Percentiles rank a stretch among this genome's conserved stretches.
Evolutionary conservation across 2,329 filamentous ascomycete species (phyloP).

Genomic region (Stemphylium vesicarium): DNA sequence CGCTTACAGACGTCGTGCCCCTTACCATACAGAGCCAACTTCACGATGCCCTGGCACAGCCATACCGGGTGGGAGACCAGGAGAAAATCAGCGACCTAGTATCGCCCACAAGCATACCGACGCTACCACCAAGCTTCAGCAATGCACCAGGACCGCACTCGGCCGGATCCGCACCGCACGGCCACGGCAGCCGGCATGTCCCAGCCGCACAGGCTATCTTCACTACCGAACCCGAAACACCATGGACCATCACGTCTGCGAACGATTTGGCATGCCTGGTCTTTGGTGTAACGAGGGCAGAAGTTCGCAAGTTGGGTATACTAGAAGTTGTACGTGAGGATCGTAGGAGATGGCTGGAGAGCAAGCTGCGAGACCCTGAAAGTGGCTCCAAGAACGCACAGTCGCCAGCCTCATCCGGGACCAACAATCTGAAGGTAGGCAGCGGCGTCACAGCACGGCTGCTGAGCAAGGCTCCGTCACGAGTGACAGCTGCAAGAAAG

Average conservation of each 20-base stretch:
- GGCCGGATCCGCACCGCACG: slow-evolving; percentile 65
- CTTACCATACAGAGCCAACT: slow-evolving; percentile 80
- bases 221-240: slow-evolving; percentile 86
- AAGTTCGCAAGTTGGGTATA: slow-evolving; percentile 93
- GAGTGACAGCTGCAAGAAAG: slow-evolving; percentile 61
- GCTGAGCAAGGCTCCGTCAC: slow-evolving; percentile 78
- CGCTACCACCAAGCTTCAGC: slow-evolving; percentile 44
- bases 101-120: slow-evolving; percentile 56
- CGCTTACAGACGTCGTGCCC: slow-evolving; percentile 81
- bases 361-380: slow-evolving; percentile 74
- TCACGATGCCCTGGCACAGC: slow-evolving; percentile 82
- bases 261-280: slow-evolving; percentile 96
- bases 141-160: slow-evolving; percentile 42
- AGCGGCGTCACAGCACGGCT: slow-evolving; percentile 87
- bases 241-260: slow-evolving; percentile 94
- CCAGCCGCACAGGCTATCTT: slow-evolving; percentile 96
- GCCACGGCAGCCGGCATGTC: slow-evolving; percentile 87
- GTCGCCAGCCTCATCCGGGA: slow-evolving; percentile 45
- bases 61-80: slow-evolving; percentile 68
- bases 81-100: slow-evolving; percentile 51
- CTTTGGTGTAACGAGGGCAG: slow-evolving; percentile 98
- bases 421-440: slow-evolving; percentile 66
- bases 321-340: slow-evolving; percentile 93
- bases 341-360: slow-evolving; percentile 85
- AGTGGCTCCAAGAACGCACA: slow-evolving; percentile 52